phyloP scores from a whole-genome alignment of 176 grass and related monocot species.

The Triticum timopheevii region DNA sequence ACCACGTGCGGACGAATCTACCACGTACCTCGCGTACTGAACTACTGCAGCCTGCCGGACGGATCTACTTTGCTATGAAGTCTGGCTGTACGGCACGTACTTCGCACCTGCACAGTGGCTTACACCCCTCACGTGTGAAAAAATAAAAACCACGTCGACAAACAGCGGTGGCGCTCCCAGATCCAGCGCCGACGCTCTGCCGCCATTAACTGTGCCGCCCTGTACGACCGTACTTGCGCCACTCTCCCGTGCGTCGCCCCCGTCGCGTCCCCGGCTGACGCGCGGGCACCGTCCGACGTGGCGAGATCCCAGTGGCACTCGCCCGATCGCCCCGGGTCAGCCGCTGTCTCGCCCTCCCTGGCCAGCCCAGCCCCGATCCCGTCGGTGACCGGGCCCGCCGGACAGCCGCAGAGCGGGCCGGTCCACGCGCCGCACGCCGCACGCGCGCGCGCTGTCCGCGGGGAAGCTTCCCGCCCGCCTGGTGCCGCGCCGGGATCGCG shows the following conservation, averaged over 20 bases:
- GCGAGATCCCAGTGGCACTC: neutral
- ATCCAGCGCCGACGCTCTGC: neutral
- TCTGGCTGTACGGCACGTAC: neutral
- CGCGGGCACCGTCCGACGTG: neutral
- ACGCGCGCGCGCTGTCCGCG: neutral
- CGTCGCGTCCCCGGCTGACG: neutral
- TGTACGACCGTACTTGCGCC: neutral
- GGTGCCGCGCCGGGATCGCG: neutral
- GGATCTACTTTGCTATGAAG: neutral
- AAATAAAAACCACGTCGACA: neutral
- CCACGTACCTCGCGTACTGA: neutral
- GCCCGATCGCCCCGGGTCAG: slow-evolving; percentile 12
- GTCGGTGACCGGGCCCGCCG: slow-evolving; percentile 13
- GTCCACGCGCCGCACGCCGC: neutral
- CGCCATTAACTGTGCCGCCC: neutral
- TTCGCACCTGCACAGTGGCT: neutral
- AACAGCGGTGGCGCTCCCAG: slow-evolving; percentile 2
- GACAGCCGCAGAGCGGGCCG: neutral
- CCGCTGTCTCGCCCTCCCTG: slow-evolving; percentile 16
- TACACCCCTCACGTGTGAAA: neutral
- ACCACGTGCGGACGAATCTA: neutral
- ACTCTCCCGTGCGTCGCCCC: neutral
- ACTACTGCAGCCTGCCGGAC: neutral
- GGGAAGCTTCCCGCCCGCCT: slow-evolving; percentile 20
- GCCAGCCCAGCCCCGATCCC: neutral